Evolutionary conservation across 805 yeast genomes (phyloP), one percentile per base, ranked within the genome.

Genomic region (Candida chauliodis): DNA sequence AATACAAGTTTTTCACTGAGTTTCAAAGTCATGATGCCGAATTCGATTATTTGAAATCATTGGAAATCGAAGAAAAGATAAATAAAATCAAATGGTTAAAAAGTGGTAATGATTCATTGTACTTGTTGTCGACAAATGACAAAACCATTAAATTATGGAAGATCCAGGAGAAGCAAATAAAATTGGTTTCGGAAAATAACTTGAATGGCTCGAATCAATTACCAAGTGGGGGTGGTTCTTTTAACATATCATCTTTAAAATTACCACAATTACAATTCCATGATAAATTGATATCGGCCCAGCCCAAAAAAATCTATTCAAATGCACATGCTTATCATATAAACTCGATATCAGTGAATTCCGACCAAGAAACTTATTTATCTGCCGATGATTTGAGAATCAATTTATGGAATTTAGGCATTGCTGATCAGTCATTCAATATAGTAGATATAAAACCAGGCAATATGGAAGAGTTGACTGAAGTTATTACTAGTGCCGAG

Each of bases 111-210:
- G 81, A 83, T 55, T 86, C 96, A n/a, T 91, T 90, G 56, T 88
- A 86, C 55, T 69, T 93, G 51, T 73, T 93, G 49, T 81, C 91
- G 22, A 89, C 99, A 22, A 93, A 93, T 61, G 99, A 93, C 68
- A 93, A 93, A 66, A 93, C 99, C n/a, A 89, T 93, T 57, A 93
- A 93, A 69, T 76, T 93, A 45, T 93, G 99, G 99, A 93, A 93
- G 62, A 77, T 93, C 33, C 84, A 81, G 69, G 97, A 90, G 61
- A 86, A 89, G 58, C 87, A 85, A 53, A 84, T 93, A 49, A 87
- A 87, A 63, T 76, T 93, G 58, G 99, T 93, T 16, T 76, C 90
- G 36, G 97, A 91, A 58, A 93, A 88, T 63, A 93, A 93, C 63
- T 66, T 88, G 20, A 51, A 53, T 45, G 79, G 58, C 20, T 48